Percentiles rank a stretch among this genome's conserved stretches.
Evolutionary conservation across 345 rosid species (phyloP).

Genomic region (Noccaea caerulescens): DNA sequence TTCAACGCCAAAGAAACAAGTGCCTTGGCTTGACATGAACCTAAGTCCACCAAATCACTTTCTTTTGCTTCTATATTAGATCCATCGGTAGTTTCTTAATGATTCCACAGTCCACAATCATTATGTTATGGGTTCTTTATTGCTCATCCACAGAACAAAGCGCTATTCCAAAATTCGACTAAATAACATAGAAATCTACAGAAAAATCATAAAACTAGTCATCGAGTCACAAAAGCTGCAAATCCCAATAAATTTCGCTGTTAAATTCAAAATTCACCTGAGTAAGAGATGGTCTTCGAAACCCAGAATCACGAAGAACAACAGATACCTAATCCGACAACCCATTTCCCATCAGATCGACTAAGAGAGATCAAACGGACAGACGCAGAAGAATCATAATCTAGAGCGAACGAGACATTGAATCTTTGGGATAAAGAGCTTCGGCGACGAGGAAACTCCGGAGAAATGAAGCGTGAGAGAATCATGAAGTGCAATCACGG

Average conservation of each 20-base stretch:
- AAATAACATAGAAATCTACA: no score
- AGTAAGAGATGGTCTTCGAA: constrained; percentile 72
- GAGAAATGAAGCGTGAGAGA: constrained; percentile 46
- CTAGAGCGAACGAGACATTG: constrained; percentile 41
- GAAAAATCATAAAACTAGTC: no score
- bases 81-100: constrained; percentile 59
- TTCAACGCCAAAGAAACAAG: no score
- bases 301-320: constrained; percentile 64
- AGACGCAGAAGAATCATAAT: constrained; percentile 37
- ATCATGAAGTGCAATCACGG: constrained; percentile 41
- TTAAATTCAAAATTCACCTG: constrained; percentile 49
- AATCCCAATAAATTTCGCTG: background rate
- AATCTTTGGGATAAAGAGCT: constrained; percentile 48
- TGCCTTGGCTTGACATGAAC: no score
- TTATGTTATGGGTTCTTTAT: no score
- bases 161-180: background rate
- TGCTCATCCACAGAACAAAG: no score
- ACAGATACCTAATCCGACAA: constrained; percentile 55
- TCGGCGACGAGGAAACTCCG: constrained; percentile 47
- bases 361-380: constrained; percentile 44
- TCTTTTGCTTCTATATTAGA: constrained; percentile 57
- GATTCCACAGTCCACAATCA: no score
- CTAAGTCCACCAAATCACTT: constrained; percentile 53
- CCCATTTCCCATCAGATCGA: constrained; percentile 35
- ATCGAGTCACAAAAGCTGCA: background rate